phyloP scores from a whole-genome alignment of 2,329 filamentous ascomycete genomes.

The Westerdykella sp. region DNA sequence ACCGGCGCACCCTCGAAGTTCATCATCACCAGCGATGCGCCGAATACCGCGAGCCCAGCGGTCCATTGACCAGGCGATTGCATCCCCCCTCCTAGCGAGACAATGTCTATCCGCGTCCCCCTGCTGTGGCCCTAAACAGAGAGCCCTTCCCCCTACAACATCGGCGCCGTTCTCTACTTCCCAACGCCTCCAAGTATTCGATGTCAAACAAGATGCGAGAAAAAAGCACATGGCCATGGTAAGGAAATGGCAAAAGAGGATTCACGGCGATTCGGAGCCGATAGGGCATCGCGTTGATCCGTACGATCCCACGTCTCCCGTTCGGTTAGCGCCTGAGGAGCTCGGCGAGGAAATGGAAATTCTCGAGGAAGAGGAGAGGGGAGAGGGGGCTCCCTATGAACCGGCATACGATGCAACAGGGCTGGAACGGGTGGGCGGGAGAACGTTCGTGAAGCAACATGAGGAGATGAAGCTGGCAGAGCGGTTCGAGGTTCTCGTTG shows the following conservation, averaged over 20 bases:
- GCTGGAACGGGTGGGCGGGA: constrained; percentile 50
- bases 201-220: constrained; percentile 25
- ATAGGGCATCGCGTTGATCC: constrained; percentile 35
- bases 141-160: constrained; percentile 12
- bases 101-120: constrained; percentile 12
- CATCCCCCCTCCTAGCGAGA: constrained; percentile 11
- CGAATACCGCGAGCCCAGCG: constrained; percentile 33
- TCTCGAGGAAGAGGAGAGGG: constrained; percentile 19
- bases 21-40: constrained; percentile 22
- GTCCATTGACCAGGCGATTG: constrained; percentile 25
- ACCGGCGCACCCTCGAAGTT: constrained; percentile 14
- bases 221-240: constrained; percentile 33
- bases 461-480: constrained; percentile 25
- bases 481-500: constrained; percentile 26
- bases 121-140: constrained; percentile 6
- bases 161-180: constrained; percentile 30
- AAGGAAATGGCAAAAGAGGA: constrained; percentile 32
- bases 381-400: constrained; percentile 32
- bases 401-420: constrained; percentile 48
- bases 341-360: constrained; percentile 31
- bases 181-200: constrained; percentile 16
- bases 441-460: constrained; percentile 37
- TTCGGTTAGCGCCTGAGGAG: constrained; percentile 32
- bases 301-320: constrained; percentile 31
- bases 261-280: constrained; percentile 32